A percentile compares a stretch with the other conserved stretches of the same genome.
phyloP scores from a whole-genome alignment of 2,329 filamentous ascomycete species.

The Fusarium robinianum region DNA sequence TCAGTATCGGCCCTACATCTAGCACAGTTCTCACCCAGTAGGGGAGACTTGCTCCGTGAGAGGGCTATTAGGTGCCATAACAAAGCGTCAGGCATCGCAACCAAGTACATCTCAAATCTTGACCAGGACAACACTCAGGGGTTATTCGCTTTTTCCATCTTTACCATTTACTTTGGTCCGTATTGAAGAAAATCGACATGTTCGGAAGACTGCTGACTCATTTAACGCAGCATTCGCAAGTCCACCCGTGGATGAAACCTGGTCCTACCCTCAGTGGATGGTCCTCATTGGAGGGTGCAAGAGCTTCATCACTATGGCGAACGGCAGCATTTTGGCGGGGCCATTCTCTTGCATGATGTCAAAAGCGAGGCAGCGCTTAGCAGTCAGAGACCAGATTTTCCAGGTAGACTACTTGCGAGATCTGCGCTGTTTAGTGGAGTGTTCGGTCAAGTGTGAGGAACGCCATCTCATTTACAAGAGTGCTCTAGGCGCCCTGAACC shows the following conservation, averaged over 20 bases:
- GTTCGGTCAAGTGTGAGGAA: neutral
- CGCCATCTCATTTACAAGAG: neutral
- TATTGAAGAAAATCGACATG: neutral
- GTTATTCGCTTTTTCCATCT: conserved; percentile 4
- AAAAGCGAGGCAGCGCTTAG: neutral
- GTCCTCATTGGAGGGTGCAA: conserved; percentile 2
- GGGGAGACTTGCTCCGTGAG: neutral
- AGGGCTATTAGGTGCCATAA: conserved; percentile 1
- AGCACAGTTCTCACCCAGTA: neutral
- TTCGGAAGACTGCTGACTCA: neutral
- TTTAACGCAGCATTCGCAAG: conserved; percentile 1
- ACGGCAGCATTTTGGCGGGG: neutral
- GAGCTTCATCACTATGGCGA: neutral
- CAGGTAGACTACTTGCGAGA: neutral
- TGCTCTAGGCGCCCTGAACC: neutral
- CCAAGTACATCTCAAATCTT: neutral
- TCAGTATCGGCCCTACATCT: conserved; percentile 4
- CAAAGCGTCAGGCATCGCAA: conserved; percentile 1
- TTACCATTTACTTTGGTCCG: conserved; percentile 5
- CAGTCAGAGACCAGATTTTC: neutral
- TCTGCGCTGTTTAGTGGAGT: neutral
- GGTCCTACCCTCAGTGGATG: conserved; percentile 5
- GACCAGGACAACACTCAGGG: neutral
- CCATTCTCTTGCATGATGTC: conserved; percentile 1
- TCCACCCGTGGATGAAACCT: neutral